Evolutionary conservation across 257 asterid genomes (phyloP).

Genomic region (Linaria vulgaris): DNA sequence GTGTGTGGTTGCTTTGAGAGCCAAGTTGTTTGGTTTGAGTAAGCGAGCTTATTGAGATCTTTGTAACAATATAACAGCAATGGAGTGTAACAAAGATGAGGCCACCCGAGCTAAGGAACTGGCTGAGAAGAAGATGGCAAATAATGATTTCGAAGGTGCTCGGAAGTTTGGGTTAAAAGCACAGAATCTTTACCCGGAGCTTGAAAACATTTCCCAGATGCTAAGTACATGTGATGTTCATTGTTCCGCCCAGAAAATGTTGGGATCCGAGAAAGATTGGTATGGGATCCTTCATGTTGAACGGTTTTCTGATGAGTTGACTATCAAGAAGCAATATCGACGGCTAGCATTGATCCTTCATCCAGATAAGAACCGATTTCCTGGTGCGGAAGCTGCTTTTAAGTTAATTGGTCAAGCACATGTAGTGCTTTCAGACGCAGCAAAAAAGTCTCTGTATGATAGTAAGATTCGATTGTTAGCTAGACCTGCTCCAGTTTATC

Average conservation of each 20-base stretch:
- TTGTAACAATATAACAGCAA: constrained; percentile 19
- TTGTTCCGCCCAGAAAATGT: constrained; percentile 49
- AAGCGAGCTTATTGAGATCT: constrained; percentile 17
- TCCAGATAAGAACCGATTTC: constrained; percentile 85
- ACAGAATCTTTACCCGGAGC: constrained; percentile 62
- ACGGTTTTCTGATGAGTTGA: constrained; percentile 54
- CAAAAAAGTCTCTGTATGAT: constrained; percentile 57
- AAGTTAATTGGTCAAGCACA: constrained; percentile 80
- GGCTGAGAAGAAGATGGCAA: constrained; percentile 69
- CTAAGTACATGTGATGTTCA: constrained; percentile 75
- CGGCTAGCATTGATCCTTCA: constrained; percentile 78
- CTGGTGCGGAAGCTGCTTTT: constrained; percentile 93
- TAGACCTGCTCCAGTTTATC: constrained; percentile 38
- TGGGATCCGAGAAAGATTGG: constrained; percentile 77
- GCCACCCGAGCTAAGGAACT: constrained; percentile 63
- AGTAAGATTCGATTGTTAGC: constrained; percentile 33
- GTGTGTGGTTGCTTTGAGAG: constrained; percentile 4
- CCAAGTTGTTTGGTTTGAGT: constrained; percentile 12
- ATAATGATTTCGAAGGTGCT: constrained; percentile 69
- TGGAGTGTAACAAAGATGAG: constrained; percentile 94
- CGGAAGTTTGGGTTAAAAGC: constrained; percentile 57
- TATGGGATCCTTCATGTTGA: constrained; percentile 70
- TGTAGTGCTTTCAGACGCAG: constrained; percentile 60
- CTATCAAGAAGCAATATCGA: constrained; percentile 68
- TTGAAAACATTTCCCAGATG: constrained; percentile 71